phyloP scores from a whole-genome alignment of 768 basidiomycete genomes.

The Hemileccinum impolitum region DNA sequence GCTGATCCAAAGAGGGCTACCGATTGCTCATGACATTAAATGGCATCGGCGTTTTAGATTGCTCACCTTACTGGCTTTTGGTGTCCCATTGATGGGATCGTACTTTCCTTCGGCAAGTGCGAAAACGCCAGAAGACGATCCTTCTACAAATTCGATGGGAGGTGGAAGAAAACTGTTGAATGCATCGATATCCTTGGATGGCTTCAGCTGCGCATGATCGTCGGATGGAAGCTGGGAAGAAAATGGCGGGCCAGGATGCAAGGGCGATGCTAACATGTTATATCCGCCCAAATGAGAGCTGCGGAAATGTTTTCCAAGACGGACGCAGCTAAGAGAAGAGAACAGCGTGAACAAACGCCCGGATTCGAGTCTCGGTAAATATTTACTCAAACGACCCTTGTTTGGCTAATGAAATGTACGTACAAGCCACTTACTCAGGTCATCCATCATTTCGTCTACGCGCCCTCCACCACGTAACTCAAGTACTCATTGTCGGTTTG shows the following conservation, averaged over 20 bases:
- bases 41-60: background rate
- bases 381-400: background rate
- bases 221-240: constrained; percentile 47
- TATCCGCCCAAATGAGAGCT: constrained; percentile 9
- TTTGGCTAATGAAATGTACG: background rate
- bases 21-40: constrained; percentile 1
- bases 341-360: background rate
- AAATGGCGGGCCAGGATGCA: constrained; percentile 53
- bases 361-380: too few species aligned
- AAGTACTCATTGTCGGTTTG: background rate
- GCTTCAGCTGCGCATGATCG: constrained; percentile 54
- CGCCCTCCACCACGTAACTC: too few species aligned
- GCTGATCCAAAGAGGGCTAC: constrained; percentile 17
- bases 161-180: constrained; percentile 79
- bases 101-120: constrained; percentile 75
- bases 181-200: constrained; percentile 66
- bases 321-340: constrained; percentile 12
- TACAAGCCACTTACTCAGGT: too few species aligned
- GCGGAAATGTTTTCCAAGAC: constrained; percentile 4
- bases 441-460: too few species aligned
- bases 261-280: constrained; percentile 67
- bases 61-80: constrained; percentile 52
- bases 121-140: constrained; percentile 73
- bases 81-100: constrained; percentile 72
- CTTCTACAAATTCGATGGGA: constrained; percentile 81